phyloP scores from a whole-genome alignment of 1,139 yeast genomes.

The Wickerhamomyces sp. region DNA sequence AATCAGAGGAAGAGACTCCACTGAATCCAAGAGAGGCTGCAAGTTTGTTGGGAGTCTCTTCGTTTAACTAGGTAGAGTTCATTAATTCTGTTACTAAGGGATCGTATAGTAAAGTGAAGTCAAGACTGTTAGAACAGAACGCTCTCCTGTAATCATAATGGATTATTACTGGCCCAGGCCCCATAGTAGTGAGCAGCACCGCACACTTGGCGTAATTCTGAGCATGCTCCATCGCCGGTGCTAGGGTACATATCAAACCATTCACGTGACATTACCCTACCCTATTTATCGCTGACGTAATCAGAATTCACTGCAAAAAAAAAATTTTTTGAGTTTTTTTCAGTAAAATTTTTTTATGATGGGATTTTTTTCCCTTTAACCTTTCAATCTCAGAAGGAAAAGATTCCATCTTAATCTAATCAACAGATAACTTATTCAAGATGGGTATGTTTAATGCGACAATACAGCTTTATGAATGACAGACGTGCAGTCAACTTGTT shows the following conservation, averaged over 20 bases:
- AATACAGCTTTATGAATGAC: no score
- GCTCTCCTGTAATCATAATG: no score
- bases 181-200: background rate
- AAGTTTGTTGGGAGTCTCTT: conserved; percentile 66
- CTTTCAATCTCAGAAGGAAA: conserved; percentile 4
- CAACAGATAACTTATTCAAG: conserved; percentile 19
- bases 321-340: conserved; percentile 1
- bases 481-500: background rate
- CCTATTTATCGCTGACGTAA: background rate
- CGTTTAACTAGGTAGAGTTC: conserved; percentile 33
- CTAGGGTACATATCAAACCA: background rate
- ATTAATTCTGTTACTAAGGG: no score
- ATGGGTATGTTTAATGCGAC: conserved; percentile 19
- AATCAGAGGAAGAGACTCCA: conserved; percentile 13
- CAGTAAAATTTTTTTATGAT: conserved; percentile 9
- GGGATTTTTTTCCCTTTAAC: conserved; percentile 8
- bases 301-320: background rate
- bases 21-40: conserved; percentile 85
- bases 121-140: no score
- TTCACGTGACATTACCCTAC: background rate
- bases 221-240: background rate
- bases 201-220: background rate
- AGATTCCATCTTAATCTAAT: conserved; percentile 8
- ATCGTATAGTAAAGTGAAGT: no score
- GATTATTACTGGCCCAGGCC: no score